A percentile compares a stretch with the other conserved stretches of the same genome.
Conservation (phyloP, 2,329 filamentous ascomycete genomes). For the Epichloe aotearoae region DNA sequence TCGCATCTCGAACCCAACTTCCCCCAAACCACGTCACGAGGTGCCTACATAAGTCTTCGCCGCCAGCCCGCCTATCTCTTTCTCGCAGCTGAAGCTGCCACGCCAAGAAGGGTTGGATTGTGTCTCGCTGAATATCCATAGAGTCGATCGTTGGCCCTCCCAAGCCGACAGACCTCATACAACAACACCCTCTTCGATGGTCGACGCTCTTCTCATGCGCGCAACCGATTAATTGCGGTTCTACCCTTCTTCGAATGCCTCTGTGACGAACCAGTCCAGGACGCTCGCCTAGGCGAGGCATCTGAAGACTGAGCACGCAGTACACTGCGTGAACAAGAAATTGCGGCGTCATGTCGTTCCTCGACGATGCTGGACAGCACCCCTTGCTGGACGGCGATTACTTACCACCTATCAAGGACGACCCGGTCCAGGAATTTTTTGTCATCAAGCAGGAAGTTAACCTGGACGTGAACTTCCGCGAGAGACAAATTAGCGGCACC, state of each 20-base stretch:
- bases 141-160: not conserved
- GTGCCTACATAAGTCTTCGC: too few relatives aligned
- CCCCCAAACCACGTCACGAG: not conserved
- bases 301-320: constrained; percentile 1
- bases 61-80: too few relatives aligned
- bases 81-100: too few relatives aligned
- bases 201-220: not conserved
- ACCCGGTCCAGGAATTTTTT: constrained; percentile 26
- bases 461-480: constrained; percentile 76
- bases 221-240: not conserved
- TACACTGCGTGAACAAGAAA: not conserved
- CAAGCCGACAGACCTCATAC: not conserved
- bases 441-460: constrained; percentile 78
- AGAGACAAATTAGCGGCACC: constrained; percentile 60
- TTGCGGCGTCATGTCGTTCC: constrained; percentile 5
- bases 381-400: constrained; percentile 20
- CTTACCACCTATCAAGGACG: constrained; percentile 21
- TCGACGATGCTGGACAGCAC: constrained; percentile 9
- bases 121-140: not conserved
- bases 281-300: constrained; percentile 4
- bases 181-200: not conserved
- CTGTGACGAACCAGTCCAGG: not conserved
- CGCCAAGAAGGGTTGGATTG: not conserved
- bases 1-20: not conserved
- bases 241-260: constrained; percentile 1